Base-by-base conservation (phyloP, 108 stramenopile species). In the Skeletonema potamos region DNA sequence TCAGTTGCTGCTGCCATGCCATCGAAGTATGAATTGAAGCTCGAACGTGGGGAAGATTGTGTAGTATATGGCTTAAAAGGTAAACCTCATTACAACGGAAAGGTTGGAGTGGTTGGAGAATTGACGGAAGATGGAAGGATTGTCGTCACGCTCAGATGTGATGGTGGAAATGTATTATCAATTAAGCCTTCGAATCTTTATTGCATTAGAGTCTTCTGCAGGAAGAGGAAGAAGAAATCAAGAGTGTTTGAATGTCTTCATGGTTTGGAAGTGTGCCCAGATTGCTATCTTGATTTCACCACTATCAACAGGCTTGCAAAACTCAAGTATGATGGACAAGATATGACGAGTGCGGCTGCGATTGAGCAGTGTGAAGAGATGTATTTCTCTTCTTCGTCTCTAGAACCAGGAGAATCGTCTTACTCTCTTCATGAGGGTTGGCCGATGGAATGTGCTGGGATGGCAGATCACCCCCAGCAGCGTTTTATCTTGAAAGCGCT, bases 51-150 rank as follows among this genome's bases (percentile, higher is more conserved):
- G 10, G 58, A 59, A 27, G 66, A 67, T n/a, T 61, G 57, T 60
- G 66, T 67, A 27, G 20, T 67, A 2, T 58, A 67, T 20, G 66
- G 66, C 66, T 56, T 67, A n/a, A 61, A 29, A 29, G 20, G 8
- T 7, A 67, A 60, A 59, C 66, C 58, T 24, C 54, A 67, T 4
- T 67, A 61, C 27, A 67, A 67, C 55, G 66, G 58, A 18, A 34
- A 34, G 28, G 28, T 67, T 60, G 57, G 66, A 24, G 24, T 60
- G 24, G 7, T 60, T 4, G 59, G 66, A 67, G 66, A 41, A 37
- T 24, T 37, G 4, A 36, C 39, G 2, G 17, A 62, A 22, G 62
- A 34, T 2, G 62, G 62, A 13, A 62, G 62, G n/a, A 41, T 62
- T 41, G 62, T 37, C 22, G 62, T 62, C 34, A 62, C 62, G 4